These are phyloP conservation scores for Kodamaea fungicola DNA, from an alignment of 1,139 yeast species.

Conservation along the genomic window DNA sequence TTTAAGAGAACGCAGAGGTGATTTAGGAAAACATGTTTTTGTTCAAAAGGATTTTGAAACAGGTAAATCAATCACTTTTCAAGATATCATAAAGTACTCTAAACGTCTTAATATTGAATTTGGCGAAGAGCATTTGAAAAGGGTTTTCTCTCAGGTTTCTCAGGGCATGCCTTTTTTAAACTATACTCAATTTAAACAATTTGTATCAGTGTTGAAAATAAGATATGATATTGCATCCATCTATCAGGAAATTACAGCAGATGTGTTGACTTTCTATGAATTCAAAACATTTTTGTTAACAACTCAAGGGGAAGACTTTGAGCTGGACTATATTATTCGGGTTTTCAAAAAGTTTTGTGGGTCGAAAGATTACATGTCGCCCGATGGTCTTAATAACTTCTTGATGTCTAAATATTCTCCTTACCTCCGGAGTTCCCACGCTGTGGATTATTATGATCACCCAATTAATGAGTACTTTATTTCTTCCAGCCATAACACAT, in stretches of 20 bases:
- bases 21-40: constrained; percentile 27
- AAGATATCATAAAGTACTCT: constrained; percentile 65
- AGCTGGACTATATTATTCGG: constrained; percentile 24
- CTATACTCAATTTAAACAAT: constrained; percentile 69
- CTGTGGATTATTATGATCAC: constrained; percentile 48
- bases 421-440: constrained; percentile 24
- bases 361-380: constrained; percentile 29
- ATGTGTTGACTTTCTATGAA: constrained; percentile 34
- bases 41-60: constrained; percentile 20
- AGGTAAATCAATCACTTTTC: constrained; percentile 50
- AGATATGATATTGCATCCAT: constrained; percentile 31
- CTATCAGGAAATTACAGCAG: constrained; percentile 27
- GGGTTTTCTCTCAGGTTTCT: constrained; percentile 47
- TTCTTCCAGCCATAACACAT: constrained; percentile 94
- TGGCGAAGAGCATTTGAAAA: constrained; percentile 26
- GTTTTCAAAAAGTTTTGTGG: constrained; percentile 45
- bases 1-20: constrained; percentile 38
- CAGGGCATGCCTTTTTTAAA: constrained; percentile 31
- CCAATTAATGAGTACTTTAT: constrained; percentile 86
- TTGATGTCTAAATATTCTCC: constrained; percentile 46
- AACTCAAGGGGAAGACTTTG: constrained; percentile 48
- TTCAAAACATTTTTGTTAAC: constrained; percentile 47
- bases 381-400: constrained; percentile 51
- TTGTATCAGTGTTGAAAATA: constrained; percentile 50
- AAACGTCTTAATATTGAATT: constrained; percentile 65